Evolutionary conservation across 176 grass and related monocot genomes (phyloP), one percentile per base, ranked within the genome.

Genomic region (Rhynchospora tenuis): DNA sequence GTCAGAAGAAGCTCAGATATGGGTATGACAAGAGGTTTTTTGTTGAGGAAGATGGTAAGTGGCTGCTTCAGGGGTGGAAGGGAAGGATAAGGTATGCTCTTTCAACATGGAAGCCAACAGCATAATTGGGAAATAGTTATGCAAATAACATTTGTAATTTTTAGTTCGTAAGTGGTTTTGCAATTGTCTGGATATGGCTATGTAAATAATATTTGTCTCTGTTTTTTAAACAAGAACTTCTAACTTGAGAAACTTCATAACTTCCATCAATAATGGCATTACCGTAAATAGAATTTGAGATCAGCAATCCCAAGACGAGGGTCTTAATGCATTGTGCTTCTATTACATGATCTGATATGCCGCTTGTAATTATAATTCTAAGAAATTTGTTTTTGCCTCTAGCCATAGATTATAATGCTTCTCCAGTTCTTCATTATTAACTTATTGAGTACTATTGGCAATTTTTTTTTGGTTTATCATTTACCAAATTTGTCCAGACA

Each of bases 11-110:
- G 59, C 78, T 79, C n/a, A 86, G 78, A 47, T 15, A 4, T 28
- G 5, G 27, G 77, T 89, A 86, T 42, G 83, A 86, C 63, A 82
- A 73, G 43, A 79, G 85, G 24, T 89, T 89, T 47, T 59, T 89
- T 64, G 20, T 66, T 27, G 71, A 80, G 51, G 88, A 89, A 63
- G 80, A 84, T 45, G 19, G 72, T 61, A 61, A 82, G 5, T 89
- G 88, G 88, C 38, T 89, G 58, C 57, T 89, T 4, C 84, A 86
- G 52, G 88, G 88, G 16, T 89, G 88, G 88, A 89, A 86, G 58
- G 84, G 88, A 67, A 84, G 84, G n/a, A 59, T 80, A 54, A 43
- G 77, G 2, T 79, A 70, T 84, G 84, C 88, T 13, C 1, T 86
- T 26, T 86, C 80, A 12, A 62, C 72, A 79, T 89, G 88, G 88